Conservation (phyloP, 1,139 yeast species). For the Sugiyamaella xylanicola region DNA sequence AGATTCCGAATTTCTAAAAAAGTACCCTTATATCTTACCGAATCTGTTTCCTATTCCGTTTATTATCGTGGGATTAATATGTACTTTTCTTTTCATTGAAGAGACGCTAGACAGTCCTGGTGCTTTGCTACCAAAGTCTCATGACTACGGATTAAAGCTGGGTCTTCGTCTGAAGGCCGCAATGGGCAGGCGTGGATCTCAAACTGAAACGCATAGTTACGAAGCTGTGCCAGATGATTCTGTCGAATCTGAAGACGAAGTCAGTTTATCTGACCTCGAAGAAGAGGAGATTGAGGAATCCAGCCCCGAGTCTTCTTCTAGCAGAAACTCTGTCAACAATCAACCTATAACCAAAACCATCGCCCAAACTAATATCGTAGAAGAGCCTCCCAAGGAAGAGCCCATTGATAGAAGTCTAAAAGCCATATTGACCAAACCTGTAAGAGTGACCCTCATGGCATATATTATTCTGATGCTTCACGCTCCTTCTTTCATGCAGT, state of each 20-base stretch:
- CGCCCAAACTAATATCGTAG: conserved; percentile 5
- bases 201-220: conserved; percentile 3
- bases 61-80: conserved; percentile 42
- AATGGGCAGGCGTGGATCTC: conserved; percentile 5
- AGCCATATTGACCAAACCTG: conserved; percentile 36
- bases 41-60: conserved; percentile 55
- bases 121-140: conserved; percentile 52
- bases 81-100: conserved; percentile 55
- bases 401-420: conserved; percentile 18
- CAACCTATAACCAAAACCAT: background rate
- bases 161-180: conserved; percentile 28
- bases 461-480: conserved; percentile 49
- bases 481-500: conserved; percentile 55
- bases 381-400: conserved; percentile 18
- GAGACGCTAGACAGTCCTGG: conserved; percentile 54
- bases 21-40: conserved; percentile 60
- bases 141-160: conserved; percentile 49
- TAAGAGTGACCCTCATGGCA: conserved; percentile 33
- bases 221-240: conserved; percentile 12
- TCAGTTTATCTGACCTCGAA: conserved; percentile 21
- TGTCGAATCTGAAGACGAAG: conserved; percentile 22
- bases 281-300: conserved; percentile 14
- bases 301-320: background rate
- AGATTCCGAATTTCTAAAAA: conserved; percentile 39
- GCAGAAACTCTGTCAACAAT: background rate